These are phyloP conservation scores for Naganishia vishniacii DNA, from an alignment of 768 basidiomycete species.

Conservation along the genomic window DNA sequence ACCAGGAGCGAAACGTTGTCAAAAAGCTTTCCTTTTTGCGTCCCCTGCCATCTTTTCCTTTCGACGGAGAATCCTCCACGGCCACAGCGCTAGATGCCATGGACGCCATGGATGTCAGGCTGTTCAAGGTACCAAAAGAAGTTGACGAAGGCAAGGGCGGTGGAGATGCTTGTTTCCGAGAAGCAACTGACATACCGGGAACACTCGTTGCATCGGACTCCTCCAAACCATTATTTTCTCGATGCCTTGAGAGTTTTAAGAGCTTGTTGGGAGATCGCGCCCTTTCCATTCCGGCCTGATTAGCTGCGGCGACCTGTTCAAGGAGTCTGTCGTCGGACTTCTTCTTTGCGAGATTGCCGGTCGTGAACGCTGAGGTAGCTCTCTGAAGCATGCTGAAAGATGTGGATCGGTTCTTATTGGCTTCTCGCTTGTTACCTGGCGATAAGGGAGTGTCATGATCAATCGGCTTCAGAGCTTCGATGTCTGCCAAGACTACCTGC, in stretches of 20 bases:
- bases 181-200: neutral
- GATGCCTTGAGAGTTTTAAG: constrained; percentile 33
- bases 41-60: constrained; percentile 38
- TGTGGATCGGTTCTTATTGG: constrained; percentile 66
- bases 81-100: constrained; percentile 52
- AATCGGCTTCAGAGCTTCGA: constrained; percentile 18
- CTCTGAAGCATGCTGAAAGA: constrained; percentile 96
- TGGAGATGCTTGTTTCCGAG: neutral
- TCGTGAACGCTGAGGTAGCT: constrained; percentile 68
- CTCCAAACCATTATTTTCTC: constrained; percentile 18
- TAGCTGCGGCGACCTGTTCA: constrained; percentile 21
- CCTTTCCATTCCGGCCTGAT: constrained; percentile 24
- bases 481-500: neutral
- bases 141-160: constrained; percentile 1
- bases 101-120: constrained; percentile 41
- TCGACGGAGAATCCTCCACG: constrained; percentile 55
- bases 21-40: constrained; percentile 74
- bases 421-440: constrained; percentile 50
- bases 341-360: constrained; percentile 67
- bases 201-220: constrained; percentile 8
- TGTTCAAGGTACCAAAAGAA: constrained; percentile 18
- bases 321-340: constrained; percentile 70
- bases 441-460: constrained; percentile 1
- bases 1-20: constrained; percentile 82
- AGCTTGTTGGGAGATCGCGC: constrained; percentile 40